These are phyloP conservation scores for Nadsonia fulvescens DNA, from an alignment of 805 yeast species.

Conservation along the genomic window DNA sequence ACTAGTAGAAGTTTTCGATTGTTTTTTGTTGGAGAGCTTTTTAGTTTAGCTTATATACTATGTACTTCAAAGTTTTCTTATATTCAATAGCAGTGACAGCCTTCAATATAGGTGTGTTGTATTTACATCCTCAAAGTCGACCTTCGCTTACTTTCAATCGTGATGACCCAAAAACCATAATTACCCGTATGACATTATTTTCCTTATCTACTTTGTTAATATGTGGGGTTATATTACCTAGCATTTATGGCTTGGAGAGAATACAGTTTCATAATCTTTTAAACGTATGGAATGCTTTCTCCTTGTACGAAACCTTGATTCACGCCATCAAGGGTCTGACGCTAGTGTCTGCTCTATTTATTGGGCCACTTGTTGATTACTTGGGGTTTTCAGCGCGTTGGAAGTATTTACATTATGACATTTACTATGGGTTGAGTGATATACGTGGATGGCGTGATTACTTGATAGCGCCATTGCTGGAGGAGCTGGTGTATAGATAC, in stretches of 20 bases:
- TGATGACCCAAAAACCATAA: neutral
- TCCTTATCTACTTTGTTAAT: slow-evolving; percentile 4
- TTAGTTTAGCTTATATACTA: too few relatives aligned
- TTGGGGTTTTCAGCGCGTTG: slow-evolving; percentile 11
- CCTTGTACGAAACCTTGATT: slow-evolving; percentile 4
- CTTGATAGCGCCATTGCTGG: slow-evolving; percentile 59
- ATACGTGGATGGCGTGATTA: slow-evolving; percentile 35
- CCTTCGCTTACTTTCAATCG: too few relatives aligned
- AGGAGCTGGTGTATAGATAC: slow-evolving; percentile 54
- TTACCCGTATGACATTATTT: neutral
- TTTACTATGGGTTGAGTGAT: slow-evolving; percentile 13
- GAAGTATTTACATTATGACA: slow-evolving; percentile 8
- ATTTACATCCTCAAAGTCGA: too few relatives aligned
- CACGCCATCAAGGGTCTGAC: slow-evolving; percentile 11
- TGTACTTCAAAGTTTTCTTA: too few relatives aligned
- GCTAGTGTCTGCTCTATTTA: slow-evolving; percentile 25
- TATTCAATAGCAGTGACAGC: too few relatives aligned
- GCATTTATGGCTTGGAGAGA: slow-evolving; percentile 6
- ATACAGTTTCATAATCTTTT: too few relatives aligned
- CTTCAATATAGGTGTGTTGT: too few relatives aligned
- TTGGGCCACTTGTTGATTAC: slow-evolving; percentile 30
- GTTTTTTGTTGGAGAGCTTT: too few relatives aligned
- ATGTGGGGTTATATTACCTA: slow-evolving; percentile 6
- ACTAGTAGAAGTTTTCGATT: too few relatives aligned
- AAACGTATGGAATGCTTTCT: slow-evolving; percentile 3